Conservation (phyloP, 805 yeast genomes). For the Lipomyces yamanashiensis region DNA sequence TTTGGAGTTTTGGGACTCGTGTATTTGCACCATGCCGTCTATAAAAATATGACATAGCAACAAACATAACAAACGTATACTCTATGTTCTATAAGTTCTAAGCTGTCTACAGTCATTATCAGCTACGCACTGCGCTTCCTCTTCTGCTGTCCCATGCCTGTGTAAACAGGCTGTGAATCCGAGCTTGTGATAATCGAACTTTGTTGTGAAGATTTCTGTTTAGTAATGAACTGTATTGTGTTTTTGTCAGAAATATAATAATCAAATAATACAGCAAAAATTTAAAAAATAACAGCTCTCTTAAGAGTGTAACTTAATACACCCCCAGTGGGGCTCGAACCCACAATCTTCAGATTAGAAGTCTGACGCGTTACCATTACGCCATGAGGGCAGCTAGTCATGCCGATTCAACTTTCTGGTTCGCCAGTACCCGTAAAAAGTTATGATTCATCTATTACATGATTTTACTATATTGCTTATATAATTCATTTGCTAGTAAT, state of each 20-base stretch:
- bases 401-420: neutral
- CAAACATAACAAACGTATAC: too few relatives aligned
- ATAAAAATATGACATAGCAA: too few relatives aligned
- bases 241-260: neutral
- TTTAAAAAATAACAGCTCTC: constrained; percentile 21
- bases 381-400: constrained; percentile 35
- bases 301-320: constrained; percentile 14
- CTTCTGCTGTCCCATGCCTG: too few relatives aligned
- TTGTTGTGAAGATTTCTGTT: too few relatives aligned
- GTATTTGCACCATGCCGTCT: too few relatives aligned
- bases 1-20: too few relatives aligned
- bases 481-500: too few relatives aligned
- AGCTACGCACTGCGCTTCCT: too few relatives aligned
- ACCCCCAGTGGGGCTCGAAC: constrained; percentile 41
- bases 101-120: too few relatives aligned
- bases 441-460: neutral
- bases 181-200: neutral
- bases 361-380: constrained; percentile 41
- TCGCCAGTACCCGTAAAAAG: neutral
- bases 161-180: neutral
- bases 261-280: neutral
- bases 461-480: neutral
- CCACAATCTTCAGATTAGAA: constrained; percentile 41
- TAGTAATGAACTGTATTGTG: too few relatives aligned
- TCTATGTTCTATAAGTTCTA: too few relatives aligned